These are phyloP conservation scores for Fusarium proliferatum DNA, from an alignment of 2,329 filamentous ascomycete species.

Conservation along the genomic window DNA sequence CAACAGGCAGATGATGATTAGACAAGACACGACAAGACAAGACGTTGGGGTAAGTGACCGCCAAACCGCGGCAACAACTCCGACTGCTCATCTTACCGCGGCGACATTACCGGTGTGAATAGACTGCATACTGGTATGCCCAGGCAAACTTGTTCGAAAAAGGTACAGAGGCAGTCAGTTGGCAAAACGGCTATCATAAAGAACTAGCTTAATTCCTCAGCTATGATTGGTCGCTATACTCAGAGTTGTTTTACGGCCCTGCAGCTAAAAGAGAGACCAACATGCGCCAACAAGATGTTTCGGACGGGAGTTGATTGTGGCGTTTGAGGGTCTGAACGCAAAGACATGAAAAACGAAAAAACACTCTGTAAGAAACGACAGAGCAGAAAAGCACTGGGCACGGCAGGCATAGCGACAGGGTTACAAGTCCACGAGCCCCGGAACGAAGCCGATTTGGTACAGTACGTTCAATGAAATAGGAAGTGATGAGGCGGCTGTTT, in stretches of 20 bases:
- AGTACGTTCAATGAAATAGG: not conserved
- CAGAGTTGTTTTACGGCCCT: slow-evolving; percentile 7
- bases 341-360: not conserved
- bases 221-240: slow-evolving; percentile 2
- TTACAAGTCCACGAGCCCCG: not conserved
- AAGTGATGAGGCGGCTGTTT: not conserved
- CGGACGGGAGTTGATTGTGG: slow-evolving; percentile 14
- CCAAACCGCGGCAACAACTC: not conserved
- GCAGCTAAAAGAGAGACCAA: slow-evolving; percentile 5
- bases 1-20: not conserved
- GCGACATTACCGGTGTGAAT: slow-evolving; percentile 17
- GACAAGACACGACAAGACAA: not conserved
- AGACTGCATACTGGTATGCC: not conserved
- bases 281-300: slow-evolving; percentile 13
- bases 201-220: not conserved
- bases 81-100: not conserved
- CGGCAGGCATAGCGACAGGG: slow-evolving; percentile 16
- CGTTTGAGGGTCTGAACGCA: slow-evolving; percentile 26
- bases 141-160: slow-evolving; percentile 6
- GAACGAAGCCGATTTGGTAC: slow-evolving; percentile 19
- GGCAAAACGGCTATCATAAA: slow-evolving; percentile 7
- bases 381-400: slow-evolving; percentile 7
- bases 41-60: not conserved
- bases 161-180: not conserved
- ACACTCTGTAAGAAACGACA: slow-evolving; percentile 13